These are phyloP conservation scores for Gaertneriomyces sp. DNA, from an alignment of 192 early-diverging fungal species.

Conservation along the genomic window DNA sequence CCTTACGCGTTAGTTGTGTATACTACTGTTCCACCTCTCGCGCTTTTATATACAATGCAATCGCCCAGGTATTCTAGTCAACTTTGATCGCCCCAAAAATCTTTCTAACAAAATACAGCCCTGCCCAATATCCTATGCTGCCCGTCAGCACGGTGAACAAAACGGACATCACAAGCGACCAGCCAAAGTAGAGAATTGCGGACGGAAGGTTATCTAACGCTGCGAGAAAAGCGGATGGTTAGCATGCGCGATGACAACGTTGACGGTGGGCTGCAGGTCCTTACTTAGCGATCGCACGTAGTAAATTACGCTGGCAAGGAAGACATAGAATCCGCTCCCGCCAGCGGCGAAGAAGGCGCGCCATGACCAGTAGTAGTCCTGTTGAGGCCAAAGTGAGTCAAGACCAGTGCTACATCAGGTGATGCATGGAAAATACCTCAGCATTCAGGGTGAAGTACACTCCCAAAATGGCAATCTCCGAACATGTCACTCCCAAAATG, in stretches of 20 bases:
- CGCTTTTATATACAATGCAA: no score
- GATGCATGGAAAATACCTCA: slow-evolving; percentile 30
- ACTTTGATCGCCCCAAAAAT: slow-evolving; percentile 78
- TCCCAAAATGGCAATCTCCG: slow-evolving; percentile 50
- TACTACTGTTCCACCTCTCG: no score
- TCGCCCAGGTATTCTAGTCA: slow-evolving; percentile 33
- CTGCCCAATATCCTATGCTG: slow-evolving; percentile 64
- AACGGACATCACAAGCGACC: slow-evolving; percentile 62
- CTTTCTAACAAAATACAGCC: slow-evolving; percentile 59
- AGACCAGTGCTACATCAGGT: background rate
- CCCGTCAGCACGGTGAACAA: slow-evolving; percentile 67
- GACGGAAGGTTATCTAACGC: slow-evolving; percentile 62
- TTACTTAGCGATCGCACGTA: slow-evolving; percentile 25
- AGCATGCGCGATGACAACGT: background rate
- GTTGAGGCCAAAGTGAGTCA: slow-evolving; percentile 9
- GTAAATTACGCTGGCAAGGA: slow-evolving; percentile 65
- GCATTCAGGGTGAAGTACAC: slow-evolving; percentile 58
- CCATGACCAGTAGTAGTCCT: slow-evolving; percentile 89
- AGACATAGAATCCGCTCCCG: slow-evolving; percentile 70
- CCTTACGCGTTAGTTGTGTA: no score
- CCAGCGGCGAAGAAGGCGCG: slow-evolving; percentile 71
- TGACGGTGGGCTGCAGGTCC: slow-evolving; percentile 6
- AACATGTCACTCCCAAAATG: slow-evolving; percentile 52
- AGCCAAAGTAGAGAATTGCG: slow-evolving; percentile 67
- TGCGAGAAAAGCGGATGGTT: slow-evolving; percentile 32